A percentile compares a stretch with the other conserved stretches of the same genome.
Conservation (phyloP, 192 early-diverging fungal genomes). For the Tieghemiomyces parasiticus region DNA sequence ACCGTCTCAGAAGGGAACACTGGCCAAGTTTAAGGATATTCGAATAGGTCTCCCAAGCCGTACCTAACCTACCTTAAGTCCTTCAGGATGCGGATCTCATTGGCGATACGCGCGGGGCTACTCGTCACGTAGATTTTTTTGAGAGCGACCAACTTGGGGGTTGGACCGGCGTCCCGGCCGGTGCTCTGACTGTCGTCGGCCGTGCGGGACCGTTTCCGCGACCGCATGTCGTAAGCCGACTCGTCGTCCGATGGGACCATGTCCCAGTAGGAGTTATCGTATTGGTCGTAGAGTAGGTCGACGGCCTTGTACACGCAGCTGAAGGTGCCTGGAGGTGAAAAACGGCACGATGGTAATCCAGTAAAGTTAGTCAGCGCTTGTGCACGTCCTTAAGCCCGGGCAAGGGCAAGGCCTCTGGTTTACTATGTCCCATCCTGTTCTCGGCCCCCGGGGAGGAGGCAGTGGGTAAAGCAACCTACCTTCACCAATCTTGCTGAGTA, state of each 20-base stretch:
- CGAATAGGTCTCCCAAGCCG: constrained; percentile 6
- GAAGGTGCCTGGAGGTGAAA: constrained; percentile 58
- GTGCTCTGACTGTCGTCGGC: no score
- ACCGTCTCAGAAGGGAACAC: no score
- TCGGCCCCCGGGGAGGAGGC: neutral
- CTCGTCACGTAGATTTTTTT: constrained; percentile 81
- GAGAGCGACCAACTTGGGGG: constrained; percentile 60
- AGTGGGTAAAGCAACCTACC: constrained; percentile 34
- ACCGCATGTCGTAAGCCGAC: no score
- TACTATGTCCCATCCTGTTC: neutral
- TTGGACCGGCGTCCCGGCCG: no score
- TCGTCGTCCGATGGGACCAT: constrained; percentile 20
- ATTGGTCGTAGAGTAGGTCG: constrained; percentile 52
- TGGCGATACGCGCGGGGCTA: constrained; percentile 59
- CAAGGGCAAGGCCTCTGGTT: neutral
- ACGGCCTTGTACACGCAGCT: constrained; percentile 84
- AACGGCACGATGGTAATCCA: neutral
- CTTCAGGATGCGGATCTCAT: constrained; percentile 66
- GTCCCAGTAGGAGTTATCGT: constrained; percentile 56
- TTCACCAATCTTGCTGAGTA: constrained; percentile 71
- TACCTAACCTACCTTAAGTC: constrained; percentile 30
- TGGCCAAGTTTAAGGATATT: no score
- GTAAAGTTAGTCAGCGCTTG: neutral
- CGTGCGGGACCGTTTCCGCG: no score
- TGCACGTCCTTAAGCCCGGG: neutral